Base-by-base conservation (phyloP, 1,284 basidiomycete genomes). In the Mycena citricolor region DNA sequence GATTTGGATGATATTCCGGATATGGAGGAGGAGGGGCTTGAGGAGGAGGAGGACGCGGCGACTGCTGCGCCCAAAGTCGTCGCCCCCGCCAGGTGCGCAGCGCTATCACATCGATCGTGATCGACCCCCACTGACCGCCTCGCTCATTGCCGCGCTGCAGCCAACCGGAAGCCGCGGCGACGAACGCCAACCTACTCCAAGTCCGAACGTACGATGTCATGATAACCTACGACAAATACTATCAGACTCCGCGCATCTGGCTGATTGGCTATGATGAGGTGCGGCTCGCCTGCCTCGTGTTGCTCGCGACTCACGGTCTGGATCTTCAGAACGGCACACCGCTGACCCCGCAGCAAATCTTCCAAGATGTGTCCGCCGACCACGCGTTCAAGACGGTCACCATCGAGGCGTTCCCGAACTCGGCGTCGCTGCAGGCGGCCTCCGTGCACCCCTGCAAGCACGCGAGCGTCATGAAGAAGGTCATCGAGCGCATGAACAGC, bases 201-300 rank as follows among this genome's bases (percentile, higher is more conserved):
- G 92, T 99, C 32, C 82, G 95, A 59, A 99, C 94, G 17, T 99
- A 99, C 74, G 97, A 99, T 68, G 97, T 97, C 62, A 91, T 97
- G 83, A 99, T 99, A 71, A 94, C 91, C 28, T 99, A 99, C 70
- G 95, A 99, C 79, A 99, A 99, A 73, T 94, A 94, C 66, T 97
- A 97, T 67, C 94, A 97, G 66, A 97, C 94, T 13, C 93, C 93
- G 20, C 82, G 93, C 56, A 89, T 95, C 64, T 97, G 93, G 93
- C 68, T 97, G 48, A 81, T 94, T 55, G 93, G 94, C 11, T 97
- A 95, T 62, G 92, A 95, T 61, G 94, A 97, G 80, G 91, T 90
- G 72, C 59, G 19, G 21, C 26, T 28, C 39, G 30, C 32, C 19
- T 17, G 24, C 28, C 42, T 38, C n/a, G 34, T n/a, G 30, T 7